Evolutionary conservation across 352 stramenopile genomes (phyloP).

Genomic region (Phytopythium kandeliae): DNA sequence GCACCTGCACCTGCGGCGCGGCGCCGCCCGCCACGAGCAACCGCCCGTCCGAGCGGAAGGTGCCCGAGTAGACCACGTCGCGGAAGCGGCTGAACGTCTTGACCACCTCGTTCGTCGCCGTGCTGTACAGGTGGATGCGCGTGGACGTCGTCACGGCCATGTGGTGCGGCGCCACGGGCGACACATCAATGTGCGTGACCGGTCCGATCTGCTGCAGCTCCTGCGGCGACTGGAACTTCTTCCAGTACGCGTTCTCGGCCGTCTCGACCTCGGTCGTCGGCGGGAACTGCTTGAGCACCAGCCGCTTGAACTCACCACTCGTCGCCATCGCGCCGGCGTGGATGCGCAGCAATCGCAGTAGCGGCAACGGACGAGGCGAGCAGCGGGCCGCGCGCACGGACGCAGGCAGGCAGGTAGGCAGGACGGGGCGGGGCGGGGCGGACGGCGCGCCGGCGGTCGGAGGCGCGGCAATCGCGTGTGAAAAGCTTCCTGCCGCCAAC

Average conservation of each 20-base stretch:
- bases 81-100: conserved; percentile 89
- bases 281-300: conserved; percentile 87
- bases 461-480: too few species aligned
- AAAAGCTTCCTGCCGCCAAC: neutral
- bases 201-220: conserved; percentile 82
- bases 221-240: conserved; percentile 80
- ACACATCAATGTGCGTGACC: conserved; percentile 84
- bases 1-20: conserved; percentile 70
- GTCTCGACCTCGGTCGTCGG: conserved; percentile 70
- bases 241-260: conserved; percentile 83
- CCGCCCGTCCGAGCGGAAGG: conserved; percentile 85
- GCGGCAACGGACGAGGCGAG: too few species aligned
- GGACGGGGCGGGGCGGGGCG: neutral
- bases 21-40: conserved; percentile 82
- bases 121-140: conserved; percentile 84
- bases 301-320: conserved; percentile 76
- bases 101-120: conserved; percentile 71
- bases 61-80: conserved; percentile 82
- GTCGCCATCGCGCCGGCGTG: conserved; percentile 29
- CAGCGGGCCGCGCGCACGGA: too few species aligned
- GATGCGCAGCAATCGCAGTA: neutral
- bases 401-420: neutral
- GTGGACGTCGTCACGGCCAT: conserved; percentile 86
- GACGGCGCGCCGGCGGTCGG: too few species aligned
- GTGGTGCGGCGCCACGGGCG: conserved; percentile 66